Percentiles rank a stretch among this genome's conserved stretches.
phyloP scores from a whole-genome alignment of 1,139 yeast genomes.

The Scheffersomyces cryptocercus region DNA sequence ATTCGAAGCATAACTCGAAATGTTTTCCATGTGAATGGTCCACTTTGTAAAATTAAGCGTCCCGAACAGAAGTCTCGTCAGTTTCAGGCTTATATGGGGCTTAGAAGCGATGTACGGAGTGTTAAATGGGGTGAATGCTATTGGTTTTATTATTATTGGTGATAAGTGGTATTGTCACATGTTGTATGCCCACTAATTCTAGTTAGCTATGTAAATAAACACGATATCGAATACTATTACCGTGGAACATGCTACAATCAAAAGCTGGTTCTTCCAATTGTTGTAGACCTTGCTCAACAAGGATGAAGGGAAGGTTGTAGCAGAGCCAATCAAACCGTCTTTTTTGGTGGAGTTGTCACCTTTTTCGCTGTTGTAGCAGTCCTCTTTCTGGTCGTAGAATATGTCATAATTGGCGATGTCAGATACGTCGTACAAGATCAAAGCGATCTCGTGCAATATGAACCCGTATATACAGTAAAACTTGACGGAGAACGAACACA shows the following conservation, averaged over 20 bases:
- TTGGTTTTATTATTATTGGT: too few species aligned
- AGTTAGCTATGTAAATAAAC: not conserved
- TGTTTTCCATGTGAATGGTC: too few species aligned
- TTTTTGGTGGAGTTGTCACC: not conserved
- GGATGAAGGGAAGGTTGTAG: too few species aligned
- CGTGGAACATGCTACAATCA: not conserved
- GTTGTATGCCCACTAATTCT: too few species aligned
- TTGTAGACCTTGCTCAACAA: not conserved
- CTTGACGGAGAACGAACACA: conserved; percentile 21
- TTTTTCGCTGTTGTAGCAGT: conserved; percentile 2
- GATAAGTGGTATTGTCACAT: too few species aligned
- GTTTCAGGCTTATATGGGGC: too few species aligned
- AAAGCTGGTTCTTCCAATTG: not conserved
- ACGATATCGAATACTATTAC: not conserved
- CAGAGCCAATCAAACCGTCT: not conserved
- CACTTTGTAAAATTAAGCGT: too few species aligned
- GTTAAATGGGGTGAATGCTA: too few species aligned
- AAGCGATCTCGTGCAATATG: conserved; percentile 21
- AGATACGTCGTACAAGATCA: conserved; percentile 11
- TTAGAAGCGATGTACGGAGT: too few species aligned
- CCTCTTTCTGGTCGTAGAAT: not conserved
- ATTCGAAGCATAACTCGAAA: too few species aligned
- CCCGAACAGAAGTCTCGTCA: too few species aligned
- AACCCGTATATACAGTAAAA: conserved; percentile 29
- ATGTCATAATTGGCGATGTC: not conserved